Evolutionary conservation across 1,139 yeast species (phyloP).

Genomic region (Yamadazyma blattariae): DNA sequence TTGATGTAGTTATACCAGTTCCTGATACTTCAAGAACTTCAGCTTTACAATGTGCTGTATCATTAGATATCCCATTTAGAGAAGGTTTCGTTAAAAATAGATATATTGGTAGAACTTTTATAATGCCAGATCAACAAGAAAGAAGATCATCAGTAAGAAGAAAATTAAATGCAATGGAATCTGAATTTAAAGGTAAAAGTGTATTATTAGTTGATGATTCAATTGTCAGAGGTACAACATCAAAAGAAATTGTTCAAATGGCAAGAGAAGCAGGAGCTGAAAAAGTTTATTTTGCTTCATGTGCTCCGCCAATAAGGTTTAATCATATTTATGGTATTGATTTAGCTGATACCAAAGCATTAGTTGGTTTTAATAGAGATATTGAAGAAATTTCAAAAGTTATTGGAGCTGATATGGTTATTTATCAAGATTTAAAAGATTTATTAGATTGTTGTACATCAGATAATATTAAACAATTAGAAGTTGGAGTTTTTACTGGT

Average conservation of each 20-base stretch:
- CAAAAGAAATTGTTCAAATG: conserved; percentile 94
- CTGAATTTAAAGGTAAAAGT: conserved; percentile 80
- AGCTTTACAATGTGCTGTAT: conserved; percentile 88
- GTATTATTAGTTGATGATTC: conserved; percentile 97
- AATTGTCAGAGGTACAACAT: conserved; percentile 95
- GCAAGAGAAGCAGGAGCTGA: conserved; percentile 97
- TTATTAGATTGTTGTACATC: conserved; percentile 72
- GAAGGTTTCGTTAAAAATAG: conserved; percentile 97
- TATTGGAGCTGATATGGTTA: conserved; percentile 91
- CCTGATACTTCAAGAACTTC: conserved; percentile 97
- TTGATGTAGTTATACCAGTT: conserved; percentile 96
- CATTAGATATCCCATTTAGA: conserved; percentile 78
- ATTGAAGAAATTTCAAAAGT: conserved; percentile 72
- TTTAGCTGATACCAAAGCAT: conserved; percentile 90
- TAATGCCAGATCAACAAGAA: conserved; percentile 97
- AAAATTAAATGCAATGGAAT: conserved; percentile 92
- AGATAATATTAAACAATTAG: conserved; percentile 59
- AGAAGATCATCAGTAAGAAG: conserved; percentile 92
- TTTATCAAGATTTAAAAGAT: conserved; percentile 83
- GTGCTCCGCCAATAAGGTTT: conserved; percentile 94
- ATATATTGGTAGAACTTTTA: conserved; percentile 95
- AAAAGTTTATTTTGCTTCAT: conserved; percentile 89
- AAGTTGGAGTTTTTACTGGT: conserved; percentile 98
- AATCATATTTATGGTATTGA: conserved; percentile 98
- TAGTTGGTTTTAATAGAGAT: conserved; percentile 79